These are phyloP conservation scores for Pythium chondricola DNA, from an alignment of 352 stramenopile genomes.

Conservation along the genomic window DNA sequence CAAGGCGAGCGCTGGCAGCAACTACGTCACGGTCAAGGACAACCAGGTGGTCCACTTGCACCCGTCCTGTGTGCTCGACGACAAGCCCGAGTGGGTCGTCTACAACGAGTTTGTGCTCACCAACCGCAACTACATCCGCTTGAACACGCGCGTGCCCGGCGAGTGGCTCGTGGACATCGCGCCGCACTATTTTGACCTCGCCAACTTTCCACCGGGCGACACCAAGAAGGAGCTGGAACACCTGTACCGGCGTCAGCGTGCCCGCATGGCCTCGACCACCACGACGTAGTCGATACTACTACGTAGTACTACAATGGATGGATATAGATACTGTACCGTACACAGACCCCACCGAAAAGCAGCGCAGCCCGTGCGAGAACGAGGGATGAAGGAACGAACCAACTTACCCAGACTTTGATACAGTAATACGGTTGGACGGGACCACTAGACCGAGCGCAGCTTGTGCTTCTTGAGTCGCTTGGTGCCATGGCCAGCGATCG, in stretches of 20 bases:
- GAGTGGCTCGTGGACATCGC: constrained; percentile 92
- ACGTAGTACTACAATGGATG: no score
- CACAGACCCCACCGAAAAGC: no score
- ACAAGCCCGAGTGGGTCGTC: constrained; percentile 97
- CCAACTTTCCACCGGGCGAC: constrained; percentile 96
- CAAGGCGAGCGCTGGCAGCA: constrained; percentile 62
- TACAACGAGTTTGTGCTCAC: constrained; percentile 99
- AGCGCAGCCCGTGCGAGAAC: no score
- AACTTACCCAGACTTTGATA: no score
- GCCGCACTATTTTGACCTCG: constrained; percentile 97
- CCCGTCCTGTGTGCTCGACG: constrained; percentile 93
- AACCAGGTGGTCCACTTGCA: constrained; percentile 98
- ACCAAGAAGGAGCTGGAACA: constrained; percentile 93
- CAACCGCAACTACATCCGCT: constrained; percentile 98
- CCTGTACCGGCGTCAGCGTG: constrained; percentile 66
- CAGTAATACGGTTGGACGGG: no score
- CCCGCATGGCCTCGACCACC: no score
- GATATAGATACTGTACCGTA: no score
- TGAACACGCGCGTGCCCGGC: constrained; percentile 92
- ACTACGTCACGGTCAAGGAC: constrained; percentile 99
- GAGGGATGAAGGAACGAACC: no score
- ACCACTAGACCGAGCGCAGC: constrained; percentile 17
- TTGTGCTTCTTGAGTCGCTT: constrained; percentile 24
- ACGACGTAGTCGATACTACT: no score
- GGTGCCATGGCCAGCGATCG: constrained; percentile 18